A percentile compares a stretch with the other conserved stretches of the same genome.
Evolutionary conservation across 179 eudicot genomes (phyloP).

Genomic region (Actinidia chinensis): DNA sequence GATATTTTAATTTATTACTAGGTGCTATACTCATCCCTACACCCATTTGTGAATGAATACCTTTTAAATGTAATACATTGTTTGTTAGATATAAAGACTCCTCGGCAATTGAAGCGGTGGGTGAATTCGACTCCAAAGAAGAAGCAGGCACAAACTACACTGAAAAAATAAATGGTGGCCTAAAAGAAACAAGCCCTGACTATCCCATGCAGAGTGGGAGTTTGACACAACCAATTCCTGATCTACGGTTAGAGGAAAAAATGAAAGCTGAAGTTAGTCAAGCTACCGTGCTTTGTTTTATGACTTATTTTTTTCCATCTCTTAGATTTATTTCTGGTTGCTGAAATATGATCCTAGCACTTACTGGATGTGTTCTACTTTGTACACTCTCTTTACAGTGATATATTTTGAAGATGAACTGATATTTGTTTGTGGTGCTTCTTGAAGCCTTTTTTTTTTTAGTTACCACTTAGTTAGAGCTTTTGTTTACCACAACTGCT

Average conservation of each 20-base stretch:
- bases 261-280: conserved; percentile 72
- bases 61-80: background rate
- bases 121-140: conserved; percentile 44
- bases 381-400: background rate
- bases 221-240: conserved; percentile 44
- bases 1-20: background rate
- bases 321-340: background rate
- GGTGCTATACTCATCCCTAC: background rate
- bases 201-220: conserved; percentile 28
- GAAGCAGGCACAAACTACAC: conserved; percentile 30
- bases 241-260: conserved; percentile 83
- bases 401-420: background rate
- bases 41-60: background rate
- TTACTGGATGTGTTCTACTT: background rate
- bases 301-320: background rate
- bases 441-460: conserved; percentile 4
- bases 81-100: conserved; percentile 32
- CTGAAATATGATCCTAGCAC: background rate
- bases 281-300: background rate
- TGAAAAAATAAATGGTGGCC: conserved; percentile 27
- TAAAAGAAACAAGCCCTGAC: conserved; percentile 21
- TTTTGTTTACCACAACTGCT: background rate
- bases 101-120: conserved; percentile 28
- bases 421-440: background rate
- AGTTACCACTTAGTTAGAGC: background rate